These are phyloP conservation scores for Komagataella pseudopastoris DNA, from an alignment of 805 yeast genomes.

Conservation along the genomic window DNA sequence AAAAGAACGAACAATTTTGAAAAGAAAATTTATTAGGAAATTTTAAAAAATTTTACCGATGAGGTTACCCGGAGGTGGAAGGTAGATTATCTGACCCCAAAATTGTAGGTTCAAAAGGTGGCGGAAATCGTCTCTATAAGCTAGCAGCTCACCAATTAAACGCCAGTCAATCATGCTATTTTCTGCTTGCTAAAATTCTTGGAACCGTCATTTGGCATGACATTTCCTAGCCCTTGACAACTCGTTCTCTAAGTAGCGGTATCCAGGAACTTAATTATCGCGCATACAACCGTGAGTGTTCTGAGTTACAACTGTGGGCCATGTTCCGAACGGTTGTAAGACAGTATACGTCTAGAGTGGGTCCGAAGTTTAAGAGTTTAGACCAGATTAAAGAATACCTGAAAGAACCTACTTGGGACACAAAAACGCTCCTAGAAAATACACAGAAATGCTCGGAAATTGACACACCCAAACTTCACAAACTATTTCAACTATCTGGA, in stretches of 20 bases:
- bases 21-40: background rate
- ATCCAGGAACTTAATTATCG: background rate
- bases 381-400: constrained; percentile 10
- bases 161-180: too few species aligned
- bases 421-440: constrained; percentile 9
- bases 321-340: background rate
- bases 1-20: background rate
- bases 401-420: constrained; percentile 13
- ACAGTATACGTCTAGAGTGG: background rate
- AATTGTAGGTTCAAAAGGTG: background rate
- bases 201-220: too few species aligned
- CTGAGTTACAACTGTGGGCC: too few species aligned
- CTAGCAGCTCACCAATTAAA: background rate
- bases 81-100: background rate
- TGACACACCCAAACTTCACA: constrained; percentile 10
- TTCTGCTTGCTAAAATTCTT: too few species aligned
- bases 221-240: too few species aligned
- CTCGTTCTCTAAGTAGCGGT: background rate
- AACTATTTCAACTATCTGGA: constrained; percentile 35
- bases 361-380: constrained; percentile 5
- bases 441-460: constrained; percentile 5
- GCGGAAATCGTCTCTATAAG: background rate
- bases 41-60: background rate
- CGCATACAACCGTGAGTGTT: background rate
- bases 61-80: background rate